phyloP scores from a whole-genome alignment of 2,329 filamentous ascomycete species.

The Reticulascus tulasneorum region DNA sequence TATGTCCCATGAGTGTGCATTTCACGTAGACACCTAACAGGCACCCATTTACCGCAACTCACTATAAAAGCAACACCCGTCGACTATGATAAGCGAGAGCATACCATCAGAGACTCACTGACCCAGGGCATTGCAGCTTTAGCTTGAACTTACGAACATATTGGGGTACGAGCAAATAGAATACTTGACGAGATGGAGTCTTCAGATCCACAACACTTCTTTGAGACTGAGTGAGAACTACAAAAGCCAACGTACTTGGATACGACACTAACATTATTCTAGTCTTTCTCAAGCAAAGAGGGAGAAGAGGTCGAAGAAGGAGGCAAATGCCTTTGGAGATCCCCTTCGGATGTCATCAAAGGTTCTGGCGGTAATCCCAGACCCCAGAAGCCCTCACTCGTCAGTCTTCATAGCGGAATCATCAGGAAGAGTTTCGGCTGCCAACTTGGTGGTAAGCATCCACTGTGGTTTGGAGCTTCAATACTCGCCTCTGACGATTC shows the following conservation, averaged over 20 bases:
- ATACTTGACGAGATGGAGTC: conserved; percentile 57
- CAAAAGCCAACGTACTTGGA: neutral
- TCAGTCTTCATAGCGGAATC: conserved; percentile 81
- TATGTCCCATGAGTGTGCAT: too few relatives aligned
- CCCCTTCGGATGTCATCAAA: conserved; percentile 83
- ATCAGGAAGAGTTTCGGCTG: conserved; percentile 70
- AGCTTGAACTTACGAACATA: too few relatives aligned
- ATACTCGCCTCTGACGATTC: too few relatives aligned
- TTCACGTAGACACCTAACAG: too few relatives aligned
- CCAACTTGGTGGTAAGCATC: conserved; percentile 66
- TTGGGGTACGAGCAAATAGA: too few relatives aligned
- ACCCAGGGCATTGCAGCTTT: too few relatives aligned
- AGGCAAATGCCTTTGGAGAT: conserved; percentile 73
- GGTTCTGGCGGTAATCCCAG: conserved; percentile 68
- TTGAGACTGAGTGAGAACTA: conserved; percentile 75
- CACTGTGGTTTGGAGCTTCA: too few relatives aligned
- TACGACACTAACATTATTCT: conserved; percentile 6
- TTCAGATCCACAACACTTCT: conserved; percentile 76
- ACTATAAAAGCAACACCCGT: too few relatives aligned
- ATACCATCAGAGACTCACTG: too few relatives aligned
- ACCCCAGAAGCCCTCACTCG: conserved; percentile 56
- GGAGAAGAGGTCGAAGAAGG: conserved; percentile 50
- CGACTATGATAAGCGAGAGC: too few relatives aligned
- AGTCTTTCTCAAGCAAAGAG: conserved; percentile 10
- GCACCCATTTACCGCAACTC: too few relatives aligned